phyloP scores from a whole-genome alignment of 345 rosid genomes.

The Lenwebbia sp. region DNA sequence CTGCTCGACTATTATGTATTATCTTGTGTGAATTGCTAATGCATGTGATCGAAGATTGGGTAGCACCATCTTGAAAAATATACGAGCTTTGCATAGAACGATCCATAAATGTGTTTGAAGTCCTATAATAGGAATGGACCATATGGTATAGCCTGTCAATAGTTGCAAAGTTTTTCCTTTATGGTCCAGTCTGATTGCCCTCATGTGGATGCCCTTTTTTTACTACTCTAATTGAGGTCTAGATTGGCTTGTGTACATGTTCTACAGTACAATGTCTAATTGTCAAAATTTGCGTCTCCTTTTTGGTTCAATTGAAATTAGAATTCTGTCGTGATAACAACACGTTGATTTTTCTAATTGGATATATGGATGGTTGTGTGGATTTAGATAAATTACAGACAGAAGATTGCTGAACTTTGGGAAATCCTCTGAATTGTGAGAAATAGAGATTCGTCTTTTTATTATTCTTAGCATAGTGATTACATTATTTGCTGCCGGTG shows the following conservation, averaged over 20 bases:
- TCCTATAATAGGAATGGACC: neutral
- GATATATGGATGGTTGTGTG: neutral
- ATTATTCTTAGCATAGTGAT: neutral
- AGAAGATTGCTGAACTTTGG: neutral
- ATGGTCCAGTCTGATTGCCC: neutral
- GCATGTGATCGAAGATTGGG: neutral
- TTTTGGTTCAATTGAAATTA: neutral
- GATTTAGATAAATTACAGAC: neutral
- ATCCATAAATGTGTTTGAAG: neutral
- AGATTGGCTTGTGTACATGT: neutral
- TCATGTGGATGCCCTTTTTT: neutral
- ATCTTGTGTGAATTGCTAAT: neutral
- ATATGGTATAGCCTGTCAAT: neutral
- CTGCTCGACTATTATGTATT: neutral
- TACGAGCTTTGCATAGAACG: neutral
- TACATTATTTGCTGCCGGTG: neutral
- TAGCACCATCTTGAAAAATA: neutral
- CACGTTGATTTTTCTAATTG: neutral
- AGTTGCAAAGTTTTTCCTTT: neutral
- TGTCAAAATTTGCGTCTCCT: neutral
- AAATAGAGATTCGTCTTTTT: neutral
- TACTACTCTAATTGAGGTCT: neutral
- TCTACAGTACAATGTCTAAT: neutral
- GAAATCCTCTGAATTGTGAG: neutral
- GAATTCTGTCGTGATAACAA: neutral